Conservation (phyloP, 345 rosid species). For the Raphanus raphanistrum region DNA sequence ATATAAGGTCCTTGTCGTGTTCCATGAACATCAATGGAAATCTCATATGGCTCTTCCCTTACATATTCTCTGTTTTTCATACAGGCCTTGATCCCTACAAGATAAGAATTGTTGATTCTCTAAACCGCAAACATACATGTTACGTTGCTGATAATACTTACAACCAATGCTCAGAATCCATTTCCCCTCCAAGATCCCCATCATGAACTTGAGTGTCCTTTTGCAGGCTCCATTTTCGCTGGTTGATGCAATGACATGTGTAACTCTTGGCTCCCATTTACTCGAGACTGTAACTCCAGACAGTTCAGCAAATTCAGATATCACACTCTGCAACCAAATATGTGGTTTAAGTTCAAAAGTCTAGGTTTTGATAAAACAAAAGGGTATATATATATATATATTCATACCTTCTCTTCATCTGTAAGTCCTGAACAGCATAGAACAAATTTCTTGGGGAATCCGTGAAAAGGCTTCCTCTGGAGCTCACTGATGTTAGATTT, state of each 20-base stretch:
- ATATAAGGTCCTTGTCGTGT: constrained; percentile 64
- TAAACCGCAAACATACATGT: neutral
- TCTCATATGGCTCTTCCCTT: constrained; percentile 72
- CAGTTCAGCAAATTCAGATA: constrained; percentile 56
- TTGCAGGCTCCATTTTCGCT: constrained; percentile 81
- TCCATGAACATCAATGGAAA: constrained; percentile 67
- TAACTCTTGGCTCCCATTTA: constrained; percentile 67
- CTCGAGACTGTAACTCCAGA: constrained; percentile 55
- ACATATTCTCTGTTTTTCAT: constrained; percentile 49
- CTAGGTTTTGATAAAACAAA: neutral
- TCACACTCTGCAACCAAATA: constrained; percentile 51
- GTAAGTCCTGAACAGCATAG: constrained; percentile 85
- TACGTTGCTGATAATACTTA: constrained; percentile 40
- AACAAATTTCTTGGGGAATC: constrained; percentile 50
- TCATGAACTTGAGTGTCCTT: constrained; percentile 79
- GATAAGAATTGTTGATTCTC: neutral
- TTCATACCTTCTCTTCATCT: constrained; percentile 61
- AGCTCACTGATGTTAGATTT: constrained; percentile 25
- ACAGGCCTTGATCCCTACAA: constrained; percentile 76
- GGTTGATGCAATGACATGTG: constrained; percentile 81
- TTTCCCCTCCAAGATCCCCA: constrained; percentile 88
- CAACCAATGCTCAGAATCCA: constrained; percentile 83
- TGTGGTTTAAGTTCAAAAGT: no score
- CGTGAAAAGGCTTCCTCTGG: constrained; percentile 38
- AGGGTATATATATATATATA: neutral